Evolutionary conservation across 768 basidiomycete genomes (phyloP).

Genomic region (Panus rudis): DNA sequence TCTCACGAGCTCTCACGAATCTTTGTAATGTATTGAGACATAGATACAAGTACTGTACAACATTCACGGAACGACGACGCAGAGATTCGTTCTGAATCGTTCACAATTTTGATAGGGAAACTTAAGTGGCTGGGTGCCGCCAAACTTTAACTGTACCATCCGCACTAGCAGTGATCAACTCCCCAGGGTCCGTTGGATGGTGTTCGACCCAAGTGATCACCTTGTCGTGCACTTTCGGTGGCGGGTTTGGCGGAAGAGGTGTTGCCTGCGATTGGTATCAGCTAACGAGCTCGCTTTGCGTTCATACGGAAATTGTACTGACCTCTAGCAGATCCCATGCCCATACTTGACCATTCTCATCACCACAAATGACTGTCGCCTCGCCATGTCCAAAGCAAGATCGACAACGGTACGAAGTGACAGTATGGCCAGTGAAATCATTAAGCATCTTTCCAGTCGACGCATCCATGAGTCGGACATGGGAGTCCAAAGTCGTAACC

Average conservation of each 20-base stretch:
- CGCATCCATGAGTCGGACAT: constrained; percentile 80
- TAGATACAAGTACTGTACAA: not conserved
- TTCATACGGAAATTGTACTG: constrained; percentile 28
- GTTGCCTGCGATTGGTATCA: constrained; percentile 45
- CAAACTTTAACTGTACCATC: constrained; percentile 92
- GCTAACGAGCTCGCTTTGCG: too few species aligned
- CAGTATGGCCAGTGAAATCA: constrained; percentile 72
- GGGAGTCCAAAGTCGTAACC: constrained; percentile 77
- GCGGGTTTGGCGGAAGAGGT: constrained; percentile 62
- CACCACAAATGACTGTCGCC: constrained; percentile 76
- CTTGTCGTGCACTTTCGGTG: constrained; percentile 73
- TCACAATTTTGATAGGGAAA: too few species aligned
- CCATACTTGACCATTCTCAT: constrained; percentile 87
- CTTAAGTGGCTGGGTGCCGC: constrained; percentile 38
- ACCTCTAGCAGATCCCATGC: constrained; percentile 92
- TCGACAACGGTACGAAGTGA: constrained; percentile 69
- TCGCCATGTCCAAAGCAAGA: constrained; percentile 82
- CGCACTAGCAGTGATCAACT: constrained; percentile 84
- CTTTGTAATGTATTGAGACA: too few species aligned
- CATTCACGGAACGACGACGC: not conserved
- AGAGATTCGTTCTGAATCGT: not conserved
- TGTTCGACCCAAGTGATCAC: constrained; percentile 90
- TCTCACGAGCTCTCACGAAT: too few species aligned
- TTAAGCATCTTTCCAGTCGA: constrained; percentile 79
- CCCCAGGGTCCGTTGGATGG: constrained; percentile 72